Conservation (phyloP, 2,329 filamentous ascomycete genomes). For the Annulohypoxylon truncatum region DNA sequence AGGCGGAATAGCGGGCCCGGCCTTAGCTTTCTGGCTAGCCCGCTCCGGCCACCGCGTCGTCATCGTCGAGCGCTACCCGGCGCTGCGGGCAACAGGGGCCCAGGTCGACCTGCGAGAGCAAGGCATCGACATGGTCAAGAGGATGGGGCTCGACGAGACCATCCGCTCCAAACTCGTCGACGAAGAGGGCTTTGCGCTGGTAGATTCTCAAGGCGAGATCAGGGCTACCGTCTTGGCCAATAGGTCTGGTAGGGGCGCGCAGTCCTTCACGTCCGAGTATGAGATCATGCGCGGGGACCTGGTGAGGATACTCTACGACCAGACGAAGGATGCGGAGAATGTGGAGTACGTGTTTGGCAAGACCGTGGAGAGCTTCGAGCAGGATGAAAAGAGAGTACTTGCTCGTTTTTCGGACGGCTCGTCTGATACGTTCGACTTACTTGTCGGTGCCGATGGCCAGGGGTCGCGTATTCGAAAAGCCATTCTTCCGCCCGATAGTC, state of each 20-base stretch:
- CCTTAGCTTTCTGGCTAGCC: slow-evolving; percentile 57
- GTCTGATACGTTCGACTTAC: slow-evolving; percentile 59
- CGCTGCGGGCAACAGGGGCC: slow-evolving; percentile 55
- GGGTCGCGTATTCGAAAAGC: slow-evolving; percentile 58
- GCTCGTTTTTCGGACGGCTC: slow-evolving; percentile 57
- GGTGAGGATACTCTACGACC: slow-evolving; percentile 49
- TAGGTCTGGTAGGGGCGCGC: slow-evolving; percentile 46
- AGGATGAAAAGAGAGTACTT: slow-evolving; percentile 43
- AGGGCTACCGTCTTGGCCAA: slow-evolving; percentile 47
- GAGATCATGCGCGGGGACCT: slow-evolving; percentile 54
- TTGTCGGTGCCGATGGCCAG: slow-evolving; percentile 67
- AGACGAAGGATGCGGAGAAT: slow-evolving; percentile 18
- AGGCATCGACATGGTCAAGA: slow-evolving; percentile 55
- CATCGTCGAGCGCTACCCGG: slow-evolving; percentile 56
- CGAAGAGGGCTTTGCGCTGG: slow-evolving; percentile 55
- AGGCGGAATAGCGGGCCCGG: slow-evolving; percentile 54
- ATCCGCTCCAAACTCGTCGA: slow-evolving; percentile 52
- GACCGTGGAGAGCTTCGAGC: slow-evolving; percentile 44
- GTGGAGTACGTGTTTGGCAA: slow-evolving; percentile 47
- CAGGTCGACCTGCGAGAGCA: slow-evolving; percentile 58
- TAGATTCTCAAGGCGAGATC: slow-evolving; percentile 48
- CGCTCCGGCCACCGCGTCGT: slow-evolving; percentile 51
- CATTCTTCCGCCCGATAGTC: slow-evolving; percentile 47
- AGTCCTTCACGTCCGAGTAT: slow-evolving; percentile 52
- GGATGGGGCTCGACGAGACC: slow-evolving; percentile 53